Conservation (phyloP, 169 alveolate genomes). For the Plasmodium reichenowi region DNA sequence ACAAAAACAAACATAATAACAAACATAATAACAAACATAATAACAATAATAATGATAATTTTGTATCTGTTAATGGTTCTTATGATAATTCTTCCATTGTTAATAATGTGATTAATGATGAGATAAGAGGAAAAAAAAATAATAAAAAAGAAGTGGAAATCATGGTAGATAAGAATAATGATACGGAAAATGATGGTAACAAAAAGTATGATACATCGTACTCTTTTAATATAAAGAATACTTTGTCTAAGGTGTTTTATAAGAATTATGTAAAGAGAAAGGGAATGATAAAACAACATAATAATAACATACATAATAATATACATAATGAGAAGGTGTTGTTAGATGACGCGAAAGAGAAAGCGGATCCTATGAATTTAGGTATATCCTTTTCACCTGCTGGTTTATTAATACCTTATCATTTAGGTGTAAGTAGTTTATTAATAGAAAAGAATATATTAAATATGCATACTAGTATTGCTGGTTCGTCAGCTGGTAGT, state of each 20-base stretch:
- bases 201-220: constrained; percentile 17
- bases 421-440: constrained; percentile 80
- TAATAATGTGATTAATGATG: background rate
- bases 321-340: background rate
- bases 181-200: background rate
- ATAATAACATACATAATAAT: background rate
- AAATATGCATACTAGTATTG: constrained; percentile 78
- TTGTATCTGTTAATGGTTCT: too few relatives aligned
- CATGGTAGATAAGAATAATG: background rate
- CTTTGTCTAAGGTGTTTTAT: constrained; percentile 26
- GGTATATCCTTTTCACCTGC: constrained; percentile 86
- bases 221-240: constrained; percentile 17
- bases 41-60: too few relatives aligned
- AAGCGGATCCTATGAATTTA: constrained; percentile 32
- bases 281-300: background rate
- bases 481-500: constrained; percentile 86
- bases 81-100: too few relatives aligned
- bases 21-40: background rate
- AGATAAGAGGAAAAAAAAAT: background rate
- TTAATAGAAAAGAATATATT: constrained; percentile 80
- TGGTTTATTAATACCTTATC: constrained; percentile 84
- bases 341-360: background rate
- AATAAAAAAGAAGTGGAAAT: background rate
- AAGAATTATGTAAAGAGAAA: constrained; percentile 2
- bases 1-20: background rate